Percentiles rank a stretch among this genome's conserved stretches.
These are phyloP conservation scores for Wickerhamomyces strasburgensis DNA, from an alignment of 805 yeast genomes.

Conservation along the genomic window DNA sequence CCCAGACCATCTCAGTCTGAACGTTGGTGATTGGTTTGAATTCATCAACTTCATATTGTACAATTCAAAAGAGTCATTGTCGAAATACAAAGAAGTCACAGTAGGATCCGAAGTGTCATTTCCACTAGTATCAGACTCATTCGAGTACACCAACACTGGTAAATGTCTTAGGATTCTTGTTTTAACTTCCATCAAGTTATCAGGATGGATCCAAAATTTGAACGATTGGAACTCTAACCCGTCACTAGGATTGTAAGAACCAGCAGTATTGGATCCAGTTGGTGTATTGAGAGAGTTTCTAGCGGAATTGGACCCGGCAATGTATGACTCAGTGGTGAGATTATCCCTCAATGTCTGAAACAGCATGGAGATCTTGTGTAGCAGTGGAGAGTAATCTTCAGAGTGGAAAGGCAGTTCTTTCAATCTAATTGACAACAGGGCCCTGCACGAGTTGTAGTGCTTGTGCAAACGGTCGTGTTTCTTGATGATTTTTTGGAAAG, in stretches of 20 bases:
- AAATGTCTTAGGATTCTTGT: conserved; percentile 90
- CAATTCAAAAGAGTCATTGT: conserved; percentile 73
- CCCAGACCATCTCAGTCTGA: conserved; percentile 91
- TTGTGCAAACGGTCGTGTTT: conserved; percentile 92
- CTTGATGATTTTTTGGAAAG: conserved; percentile 89
- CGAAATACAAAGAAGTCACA: conserved; percentile 84
- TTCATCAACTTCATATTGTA: conserved; percentile 81
- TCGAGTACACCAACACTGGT: conserved; percentile 77
- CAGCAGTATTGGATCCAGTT: conserved; percentile 21
- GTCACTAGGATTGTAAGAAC: conserved; percentile 10
- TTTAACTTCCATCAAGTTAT: conserved; percentile 93
- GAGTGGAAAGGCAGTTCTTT: conserved; percentile 86
- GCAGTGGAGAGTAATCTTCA: conserved; percentile 89
- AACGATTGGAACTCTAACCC: conserved; percentile 50
- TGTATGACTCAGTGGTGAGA: conserved; percentile 32
- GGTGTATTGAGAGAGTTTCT: conserved; percentile 8
- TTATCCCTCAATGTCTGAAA: conserved; percentile 81
- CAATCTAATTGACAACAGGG: conserved; percentile 82
- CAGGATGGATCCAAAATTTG: conserved; percentile 97
- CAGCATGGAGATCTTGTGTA: conserved; percentile 75
- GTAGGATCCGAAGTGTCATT: conserved; percentile 64
- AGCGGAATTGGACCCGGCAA: conserved; percentile 23
- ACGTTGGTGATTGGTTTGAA: conserved; percentile 61
- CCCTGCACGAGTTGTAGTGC: conserved; percentile 76
- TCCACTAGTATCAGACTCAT: conserved; percentile 34